A percentile compares a stretch with the other conserved stretches of the same genome.
Conservation (phyloP, 345 rosid species). For the Brassica napus region DNA sequence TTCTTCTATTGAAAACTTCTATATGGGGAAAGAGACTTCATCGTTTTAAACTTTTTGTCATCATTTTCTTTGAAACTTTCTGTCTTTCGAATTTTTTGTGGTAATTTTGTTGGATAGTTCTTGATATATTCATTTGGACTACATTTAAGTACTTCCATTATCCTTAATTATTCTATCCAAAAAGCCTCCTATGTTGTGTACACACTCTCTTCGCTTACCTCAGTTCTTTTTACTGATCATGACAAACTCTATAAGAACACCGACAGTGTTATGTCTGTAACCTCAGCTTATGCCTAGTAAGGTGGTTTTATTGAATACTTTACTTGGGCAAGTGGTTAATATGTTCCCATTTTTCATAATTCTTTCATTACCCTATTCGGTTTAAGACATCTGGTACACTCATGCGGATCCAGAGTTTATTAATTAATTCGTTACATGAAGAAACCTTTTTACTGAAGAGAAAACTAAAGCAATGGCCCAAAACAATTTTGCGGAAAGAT, state of each 20-base stretch:
- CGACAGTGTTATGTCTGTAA: neutral
- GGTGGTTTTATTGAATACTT: neutral
- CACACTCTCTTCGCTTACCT: neutral
- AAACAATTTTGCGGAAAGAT: neutral
- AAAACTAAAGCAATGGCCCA: neutral
- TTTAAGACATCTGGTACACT: neutral
- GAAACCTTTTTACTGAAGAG: no score
- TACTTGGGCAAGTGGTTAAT: neutral
- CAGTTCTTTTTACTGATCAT: neutral
- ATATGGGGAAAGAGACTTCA: neutral
- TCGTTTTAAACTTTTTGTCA: neutral
- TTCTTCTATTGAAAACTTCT: slow-evolving; percentile 42
- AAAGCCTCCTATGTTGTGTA: neutral
- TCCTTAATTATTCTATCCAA: neutral
- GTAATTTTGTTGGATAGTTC: slow-evolving; percentile 17
- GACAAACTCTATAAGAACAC: neutral
- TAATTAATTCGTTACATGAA: neutral
- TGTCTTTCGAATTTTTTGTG: slow-evolving; percentile 29
- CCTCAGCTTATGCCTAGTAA: neutral
- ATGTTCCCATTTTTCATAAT: neutral
- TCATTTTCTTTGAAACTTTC: slow-evolving; percentile 15
- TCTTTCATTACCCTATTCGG: neutral
- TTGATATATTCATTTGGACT: slow-evolving; percentile 3
- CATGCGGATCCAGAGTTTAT: neutral
- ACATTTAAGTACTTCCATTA: neutral